phyloP scores from a whole-genome alignment of 1,139 yeast species.

The Taphrina sp. region DNA sequence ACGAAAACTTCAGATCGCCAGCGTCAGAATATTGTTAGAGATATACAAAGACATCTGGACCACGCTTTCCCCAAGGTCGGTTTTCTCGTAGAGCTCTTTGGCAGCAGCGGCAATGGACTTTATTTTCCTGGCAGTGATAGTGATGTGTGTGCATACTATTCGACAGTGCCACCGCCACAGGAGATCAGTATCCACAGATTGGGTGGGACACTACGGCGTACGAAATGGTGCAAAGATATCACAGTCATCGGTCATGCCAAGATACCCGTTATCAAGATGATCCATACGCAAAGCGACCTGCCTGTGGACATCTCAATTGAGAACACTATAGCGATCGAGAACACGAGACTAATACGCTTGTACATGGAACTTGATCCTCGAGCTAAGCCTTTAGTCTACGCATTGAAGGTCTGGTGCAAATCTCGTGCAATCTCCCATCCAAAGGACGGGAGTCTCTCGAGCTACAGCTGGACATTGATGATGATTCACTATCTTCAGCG shows the following conservation, averaged over 20 bases:
- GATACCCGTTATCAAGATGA: slow-evolving; percentile 40
- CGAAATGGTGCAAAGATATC: slow-evolving; percentile 1
- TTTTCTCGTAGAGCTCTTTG: slow-evolving; percentile 17
- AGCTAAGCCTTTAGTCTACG: slow-evolving; percentile 40
- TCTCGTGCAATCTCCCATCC: slow-evolving; percentile 35
- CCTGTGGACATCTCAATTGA: slow-evolving; percentile 41
- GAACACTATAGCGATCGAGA: slow-evolving; percentile 40
- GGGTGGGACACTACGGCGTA: slow-evolving; percentile 10
- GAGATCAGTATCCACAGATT: slow-evolving; percentile 3
- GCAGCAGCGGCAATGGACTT: slow-evolving; percentile 19
- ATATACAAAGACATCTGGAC: slow-evolving; percentile 19
- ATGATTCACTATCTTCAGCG: slow-evolving; percentile 40
- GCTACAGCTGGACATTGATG: slow-evolving; percentile 41
- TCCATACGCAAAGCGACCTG: slow-evolving; percentile 39
- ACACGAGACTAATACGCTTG: slow-evolving; percentile 39
- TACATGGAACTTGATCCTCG: slow-evolving; percentile 40
- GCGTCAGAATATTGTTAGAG: slow-evolving; percentile 15
- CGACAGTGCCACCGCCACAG: slow-evolving; percentile 9
- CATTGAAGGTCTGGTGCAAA: slow-evolving; percentile 40
- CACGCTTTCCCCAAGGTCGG: slow-evolving; percentile 3
- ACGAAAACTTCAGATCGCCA: slow-evolving; percentile 10
- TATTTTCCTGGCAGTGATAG: slow-evolving; percentile 25
- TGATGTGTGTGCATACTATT: slow-evolving; percentile 19
- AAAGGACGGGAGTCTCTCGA: slow-evolving; percentile 39
- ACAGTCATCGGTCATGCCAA: slow-evolving; percentile 36